Percentiles rank a stretch among this genome's conserved stretches.
phyloP scores from a whole-genome alignment of 1,139 yeast genomes.

The Trichomonascaceae sp. region DNA sequence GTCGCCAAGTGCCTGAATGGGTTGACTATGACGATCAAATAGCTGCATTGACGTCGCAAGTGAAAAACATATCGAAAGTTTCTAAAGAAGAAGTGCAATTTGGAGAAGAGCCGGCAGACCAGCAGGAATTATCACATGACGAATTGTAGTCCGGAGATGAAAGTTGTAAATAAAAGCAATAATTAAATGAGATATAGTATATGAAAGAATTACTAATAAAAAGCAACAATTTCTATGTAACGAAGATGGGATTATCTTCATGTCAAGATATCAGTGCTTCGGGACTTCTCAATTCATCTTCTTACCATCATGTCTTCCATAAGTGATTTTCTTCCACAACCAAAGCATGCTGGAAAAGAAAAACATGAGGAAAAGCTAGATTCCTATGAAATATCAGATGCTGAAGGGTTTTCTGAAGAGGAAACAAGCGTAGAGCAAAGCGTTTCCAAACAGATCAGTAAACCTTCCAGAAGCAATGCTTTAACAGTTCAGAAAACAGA shows the following conservation, averaged over 20 bases:
- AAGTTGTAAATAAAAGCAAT: conserved; percentile 18
- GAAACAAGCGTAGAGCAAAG: not conserved
- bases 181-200: not conserved
- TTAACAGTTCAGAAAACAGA: conserved; percentile 30
- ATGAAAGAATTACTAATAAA: not conserved
- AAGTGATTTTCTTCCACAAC: conserved; percentile 23
- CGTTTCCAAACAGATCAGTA: conserved; percentile 4
- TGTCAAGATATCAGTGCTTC: not conserved
- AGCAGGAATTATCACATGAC: conserved; percentile 26
- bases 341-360: conserved; percentile 15
- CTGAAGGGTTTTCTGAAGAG: not conserved
- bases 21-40: conserved; percentile 52
- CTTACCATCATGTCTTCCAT: conserved; percentile 15
- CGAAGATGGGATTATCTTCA: too few relatives aligned
- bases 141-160: too few relatives aligned
- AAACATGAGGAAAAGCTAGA: conserved; percentile 1
- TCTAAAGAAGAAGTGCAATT: conserved; percentile 6
- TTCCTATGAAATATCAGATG: not conserved
- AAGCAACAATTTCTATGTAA: too few relatives aligned
- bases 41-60: conserved; percentile 28
- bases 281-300: not conserved
- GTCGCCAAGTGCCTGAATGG: conserved; percentile 78
- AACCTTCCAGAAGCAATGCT: conserved; percentile 20
- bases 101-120: conserved; percentile 13
- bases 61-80: conserved; percentile 7